Evolutionary conservation across 2,329 filamentous ascomycete genomes (phyloP).

Genomic region (Metarhizium album): DNA sequence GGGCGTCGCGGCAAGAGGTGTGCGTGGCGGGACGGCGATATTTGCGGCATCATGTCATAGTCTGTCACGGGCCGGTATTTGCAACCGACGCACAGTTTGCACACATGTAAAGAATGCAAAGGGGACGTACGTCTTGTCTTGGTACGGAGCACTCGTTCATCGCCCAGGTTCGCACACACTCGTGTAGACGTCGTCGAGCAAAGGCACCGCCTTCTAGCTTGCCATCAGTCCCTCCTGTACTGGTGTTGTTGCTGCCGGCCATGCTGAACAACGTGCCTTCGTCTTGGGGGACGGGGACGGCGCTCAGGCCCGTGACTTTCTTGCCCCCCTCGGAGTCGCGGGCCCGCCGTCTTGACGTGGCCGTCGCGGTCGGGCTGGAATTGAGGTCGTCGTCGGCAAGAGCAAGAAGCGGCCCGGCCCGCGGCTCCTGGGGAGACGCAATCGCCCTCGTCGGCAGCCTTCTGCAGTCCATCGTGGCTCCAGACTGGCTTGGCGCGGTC

Average conservation of each 20-base stretch:
- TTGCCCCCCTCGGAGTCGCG: slow-evolving; percentile 31
- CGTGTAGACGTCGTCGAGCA: too few species aligned
- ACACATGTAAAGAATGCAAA: neutral
- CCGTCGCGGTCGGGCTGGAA: slow-evolving; percentile 48
- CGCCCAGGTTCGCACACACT: too few species aligned
- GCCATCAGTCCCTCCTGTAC: slow-evolving; percentile 18
- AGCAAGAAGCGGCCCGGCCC: too few species aligned
- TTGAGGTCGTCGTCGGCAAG: slow-evolving; percentile 70
- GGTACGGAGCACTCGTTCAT: too few species aligned
- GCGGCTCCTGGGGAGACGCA: too few species aligned
- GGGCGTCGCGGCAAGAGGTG: neutral
- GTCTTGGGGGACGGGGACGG: slow-evolving; percentile 33
- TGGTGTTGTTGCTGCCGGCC: slow-evolving; percentile 30
- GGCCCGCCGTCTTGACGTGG: slow-evolving; percentile 38
- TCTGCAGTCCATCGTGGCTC: too few species aligned
- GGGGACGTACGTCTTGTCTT: too few species aligned
- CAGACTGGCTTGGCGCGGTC: too few species aligned
- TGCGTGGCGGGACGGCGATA: neutral
- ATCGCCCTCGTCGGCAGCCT: too few species aligned
- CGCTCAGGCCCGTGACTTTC: slow-evolving; percentile 33
- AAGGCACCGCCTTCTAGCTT: slow-evolving; percentile 17
- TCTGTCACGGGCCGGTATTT: neutral
- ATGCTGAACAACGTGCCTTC: slow-evolving; percentile 37
- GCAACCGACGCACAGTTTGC: neutral
- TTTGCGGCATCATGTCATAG: neutral